Evolutionary conservation across 2,329 filamentous ascomycete genomes (phyloP), one percentile per base, ranked within the genome.

Genomic region (Aspergillus udagawae): DNA sequence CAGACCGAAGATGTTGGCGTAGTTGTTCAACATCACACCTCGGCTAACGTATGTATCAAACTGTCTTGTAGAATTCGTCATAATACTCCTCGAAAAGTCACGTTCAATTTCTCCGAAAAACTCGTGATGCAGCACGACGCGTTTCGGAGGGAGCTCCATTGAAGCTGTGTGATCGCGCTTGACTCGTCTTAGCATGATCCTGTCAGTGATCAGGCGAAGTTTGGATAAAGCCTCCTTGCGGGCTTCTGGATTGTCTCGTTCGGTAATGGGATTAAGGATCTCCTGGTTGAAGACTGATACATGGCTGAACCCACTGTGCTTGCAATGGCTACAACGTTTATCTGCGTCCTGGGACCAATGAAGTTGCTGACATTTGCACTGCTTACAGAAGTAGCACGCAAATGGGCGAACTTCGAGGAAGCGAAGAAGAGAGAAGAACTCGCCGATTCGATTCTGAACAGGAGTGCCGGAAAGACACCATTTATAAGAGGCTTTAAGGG

Each of bases 61-160:
- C 66, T 92, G 87, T 60, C 94, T 88, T 57, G 88, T 85, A 7
- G 90, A 89, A 70, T 90, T 96, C 17, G 87, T 91, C 91, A 97
- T 99, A 79, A 99, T 96, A 67, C 91, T 96, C 55, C 86, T 86
- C 35, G 93, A 95, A 71, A 99, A 95, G 72, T 99, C 94, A 53
- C 92, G 92, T 75, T 99, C 94, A 47, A 93, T 91, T 66, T 96
- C 92, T 51, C 93, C 92, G 67, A 99, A 99, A 75, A 97, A 97
- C 73, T 97, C 92, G 53, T 93, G 90, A 70, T 96, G 89, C 44
- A 99, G 86, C 56, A 91, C 85, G 53, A 97, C 88, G 67, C 97
- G 90, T 77, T 97, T 99, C 52, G 95, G 90, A 0, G 94, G 94
- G 29, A 99, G 83, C 71, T 97, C 94, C 92, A 99, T 96, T 0